Base-by-base conservation (phyloP, 2,329 filamentous ascomycete species). In the Mollisiaceae sp. region DNA sequence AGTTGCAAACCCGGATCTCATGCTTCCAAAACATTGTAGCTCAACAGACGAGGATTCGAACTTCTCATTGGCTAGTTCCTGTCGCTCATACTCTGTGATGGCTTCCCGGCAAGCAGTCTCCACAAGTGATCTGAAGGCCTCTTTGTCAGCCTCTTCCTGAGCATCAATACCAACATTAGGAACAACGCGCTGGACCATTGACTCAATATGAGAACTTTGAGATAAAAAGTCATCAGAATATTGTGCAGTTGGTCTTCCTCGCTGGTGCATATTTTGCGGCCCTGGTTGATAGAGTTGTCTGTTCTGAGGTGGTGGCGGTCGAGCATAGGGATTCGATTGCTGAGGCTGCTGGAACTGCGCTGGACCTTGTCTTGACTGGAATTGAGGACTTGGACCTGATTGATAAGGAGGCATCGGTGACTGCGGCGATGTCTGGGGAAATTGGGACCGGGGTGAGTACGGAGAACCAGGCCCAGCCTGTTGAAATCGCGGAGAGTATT, bases 1-100 rank as follows among this genome's bases (percentile, higher is more conserved):
- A 12, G 91, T 93, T 3, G 92, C 94, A 78, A 97, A 97, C 0
- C 93, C 93, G 14, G 93, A 94, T 22, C 87, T 86, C 56, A 96
- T 82, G 75, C 93, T 96, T 5, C 93, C 93, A 74, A 95, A 96
- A 73, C 90, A 92, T 71, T 87, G 87, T 15, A 96, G 81, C 61
- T 87, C 82, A n/a, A 94, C 84, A 60, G 85, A 85, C 11, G 79
- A 74, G 27, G 83, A 74, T 18, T 83, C 79, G 64, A 91, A 88
- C 6, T 76, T 72, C 55, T 80, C 76, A 9, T 83, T 78, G 0
- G 67, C 65, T 4, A 78, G 69, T 20, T 78, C 75, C n/a, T 78
- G 74, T 11, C 72, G 67, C 70, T 90, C 88, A 69, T 86, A 79
- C 9, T 80, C 76, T 6, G 79, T 75, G 59, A 93, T 85, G 1